phyloP scores from a whole-genome alignment of 129 eudicot genomes.

The Pulicaria dysenterica region DNA sequence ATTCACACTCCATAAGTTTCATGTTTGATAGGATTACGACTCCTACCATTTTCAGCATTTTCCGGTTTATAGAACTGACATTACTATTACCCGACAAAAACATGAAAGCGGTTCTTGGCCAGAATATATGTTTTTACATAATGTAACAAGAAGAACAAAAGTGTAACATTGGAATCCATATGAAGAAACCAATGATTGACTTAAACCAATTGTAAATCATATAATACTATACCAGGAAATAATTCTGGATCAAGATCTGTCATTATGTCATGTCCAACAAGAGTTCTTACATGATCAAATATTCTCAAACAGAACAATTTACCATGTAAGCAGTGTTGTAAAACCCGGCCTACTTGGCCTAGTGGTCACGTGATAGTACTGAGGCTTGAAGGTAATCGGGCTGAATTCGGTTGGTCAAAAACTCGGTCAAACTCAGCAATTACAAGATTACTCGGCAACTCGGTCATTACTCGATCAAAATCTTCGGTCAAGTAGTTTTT shows the following conservation, averaged over 20 bases:
- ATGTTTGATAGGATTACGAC: too few species aligned
- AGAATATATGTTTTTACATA: background rate
- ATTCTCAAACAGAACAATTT: background rate
- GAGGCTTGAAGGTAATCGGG: too few species aligned
- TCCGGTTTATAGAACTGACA: background rate
- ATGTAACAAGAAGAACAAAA: background rate
- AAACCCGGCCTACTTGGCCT: too few species aligned
- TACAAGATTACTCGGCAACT: too few species aligned
- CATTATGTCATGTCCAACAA: background rate
- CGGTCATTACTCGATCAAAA: too few species aligned
- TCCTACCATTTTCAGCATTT: background rate
- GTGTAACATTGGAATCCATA: too few species aligned
- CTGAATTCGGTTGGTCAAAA: too few species aligned
- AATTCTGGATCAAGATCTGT: background rate
- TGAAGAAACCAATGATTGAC: background rate
- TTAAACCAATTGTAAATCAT: background rate
- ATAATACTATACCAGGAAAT: background rate
- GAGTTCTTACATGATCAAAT: background rate
- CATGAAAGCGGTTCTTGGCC: conserved; percentile 1
- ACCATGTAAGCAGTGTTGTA: too few species aligned
- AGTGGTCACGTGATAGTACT: too few species aligned
- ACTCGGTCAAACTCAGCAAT: too few species aligned
- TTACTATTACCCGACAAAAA: background rate
- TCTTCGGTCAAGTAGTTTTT: too few species aligned
- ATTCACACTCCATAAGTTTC: background rate